Evolutionary conservation across 1,139 yeast species (phyloP), one percentile per base, ranked within the genome.

Genomic region (Yamadazyma siamensis): DNA sequence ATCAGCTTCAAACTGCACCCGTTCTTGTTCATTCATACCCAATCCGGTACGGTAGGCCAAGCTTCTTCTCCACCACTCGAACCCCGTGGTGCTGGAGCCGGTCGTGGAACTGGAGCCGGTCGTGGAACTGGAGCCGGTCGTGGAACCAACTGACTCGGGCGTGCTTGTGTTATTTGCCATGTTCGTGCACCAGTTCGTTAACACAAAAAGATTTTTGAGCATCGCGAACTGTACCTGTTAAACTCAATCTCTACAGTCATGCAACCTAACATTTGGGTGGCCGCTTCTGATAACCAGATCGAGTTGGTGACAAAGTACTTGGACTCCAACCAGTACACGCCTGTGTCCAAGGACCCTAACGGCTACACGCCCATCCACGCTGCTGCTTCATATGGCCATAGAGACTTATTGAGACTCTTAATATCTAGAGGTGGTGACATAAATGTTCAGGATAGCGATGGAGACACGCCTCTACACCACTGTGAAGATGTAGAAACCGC

Each of bases 351-450:
- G 43, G 98, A 91, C 54, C 83, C 87, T 1, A 87, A 88, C 49
- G 98, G 98, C 0, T 91, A 91, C 57, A 89, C 97, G 0, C 94
- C 97, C 9, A 71, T 91, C 17, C 98, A 91, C 55, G 98, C 98
- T 1, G 96, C 97, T 3, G 94, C 94, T 4, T 83, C 96, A 1
- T 91, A 91, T 53, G 94, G 94, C 5, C 91, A 91, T 50, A 47
- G 62, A 6, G 88, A 81, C 7, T 62, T 94, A 27, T 62, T 94
- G 29, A 58, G 62, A 33, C 71, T 69, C 38, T 67, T 91, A 31
- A 61, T 86, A 14, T 55, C 49, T 9, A 54, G 66, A 15, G 84
- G 86, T 2, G 98, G 96, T 4, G 79, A 91, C 50, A 74, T 87
- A 17, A 87, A 91, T 53, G 63, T 89, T 22, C 78, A 70, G 38